Evolutionary conservation across 2,329 filamentous ascomycete species (phyloP), one percentile per base, ranked within the genome.

Genomic region (Neofusicoccum laricinum): DNA sequence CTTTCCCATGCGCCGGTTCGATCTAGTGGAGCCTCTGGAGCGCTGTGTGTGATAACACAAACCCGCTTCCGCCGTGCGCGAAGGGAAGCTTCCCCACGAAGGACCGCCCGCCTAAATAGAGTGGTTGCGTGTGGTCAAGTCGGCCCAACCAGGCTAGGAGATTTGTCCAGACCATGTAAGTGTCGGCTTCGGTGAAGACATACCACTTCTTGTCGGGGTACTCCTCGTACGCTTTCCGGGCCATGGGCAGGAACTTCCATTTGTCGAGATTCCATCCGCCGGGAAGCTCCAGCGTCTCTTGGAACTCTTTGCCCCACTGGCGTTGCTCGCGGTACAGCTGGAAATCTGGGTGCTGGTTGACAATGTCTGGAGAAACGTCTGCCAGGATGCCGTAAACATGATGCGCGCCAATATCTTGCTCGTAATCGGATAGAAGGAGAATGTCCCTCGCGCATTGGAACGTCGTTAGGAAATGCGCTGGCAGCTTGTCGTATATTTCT

Each of bases 221-320:
- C 57, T 73, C 62, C 19, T 71, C 66, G 46, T 79, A 75, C 1
- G 83, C 80, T 66, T 82, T 78, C 66, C 83, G 80, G 6, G 83
- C 79, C 76, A 85, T 81, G 5, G 84, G 84, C 30, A 86, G 75
- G 69, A 85, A 86, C 71, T 86, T 86, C 83, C 83, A 86, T 69
- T 86, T 86, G 68, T 86, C 84, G 38, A 86, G 74, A 63, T 78
- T 80, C 84, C 84, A 86, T 11, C 45, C 45, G 25, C 45, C 17
- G 4, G 8, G 17, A n/a, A 48, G 45, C 4, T 48, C n/a, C 1
- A 48, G 19, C 25, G 3, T n/a, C 21, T 36, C 61, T n/a, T 51
- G 36, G 38, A 32, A 6, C 1, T 41, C 12, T n/a, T 36, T 14
- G 32, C n/a, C 49, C 58, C 58, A 61, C 14, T 50, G 14, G 14